Base-by-base conservation (phyloP, 169 alveolate genomes). In the Eimeria brunetti region DNA sequence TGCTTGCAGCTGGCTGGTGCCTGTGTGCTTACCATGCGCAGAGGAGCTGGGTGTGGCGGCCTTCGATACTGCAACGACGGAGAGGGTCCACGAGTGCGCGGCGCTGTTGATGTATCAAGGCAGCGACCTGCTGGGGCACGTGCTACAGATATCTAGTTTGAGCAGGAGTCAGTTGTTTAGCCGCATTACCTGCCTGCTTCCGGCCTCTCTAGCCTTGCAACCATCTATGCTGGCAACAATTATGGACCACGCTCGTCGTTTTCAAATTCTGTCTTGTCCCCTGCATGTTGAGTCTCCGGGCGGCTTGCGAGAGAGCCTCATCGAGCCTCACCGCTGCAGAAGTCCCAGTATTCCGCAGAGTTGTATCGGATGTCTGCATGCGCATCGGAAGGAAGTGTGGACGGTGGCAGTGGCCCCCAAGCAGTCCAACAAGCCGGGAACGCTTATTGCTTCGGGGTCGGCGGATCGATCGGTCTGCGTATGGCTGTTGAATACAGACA, bases 21-120 rank as follows among this genome's bases (percentile, higher is more conserved):
- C n/a, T 85, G 92, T 41, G 92, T 18, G 20, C 44, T 16, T 20
- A 2, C 12, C n/a, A 33, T 62, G 27, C 12, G 62, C 92, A 86
- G 92, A 64, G 81, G 92, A 86, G n/a, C 83, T 86, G 44, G 62
- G 92, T 62, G 44, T 73, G 41, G 69, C 92, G 51, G 92, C 92
- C 9, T 86, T 86, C 92, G 92, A 86, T 30, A 24, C 92, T 41
- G 92, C 92, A 41, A 86, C 92, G 49, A 62, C 62, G 38, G 92
- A 86, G 62, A 86, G 92, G 62, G 92, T 86, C 81, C 81, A 86
- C 81, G 81, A 86, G 46, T 86, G 92, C 44, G 78, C 92, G 81
- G 38, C 92, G 64, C 81, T 86, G 49, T 60, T 86, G 67, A 86
- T 86, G 92, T 86, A 86, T 86, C 80, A 64, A 60, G 92, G 81